These are phyloP conservation scores for Hermanozyma aechmeae DNA, from an alignment of 805 yeast genomes.

Conservation along the genomic window DNA sequence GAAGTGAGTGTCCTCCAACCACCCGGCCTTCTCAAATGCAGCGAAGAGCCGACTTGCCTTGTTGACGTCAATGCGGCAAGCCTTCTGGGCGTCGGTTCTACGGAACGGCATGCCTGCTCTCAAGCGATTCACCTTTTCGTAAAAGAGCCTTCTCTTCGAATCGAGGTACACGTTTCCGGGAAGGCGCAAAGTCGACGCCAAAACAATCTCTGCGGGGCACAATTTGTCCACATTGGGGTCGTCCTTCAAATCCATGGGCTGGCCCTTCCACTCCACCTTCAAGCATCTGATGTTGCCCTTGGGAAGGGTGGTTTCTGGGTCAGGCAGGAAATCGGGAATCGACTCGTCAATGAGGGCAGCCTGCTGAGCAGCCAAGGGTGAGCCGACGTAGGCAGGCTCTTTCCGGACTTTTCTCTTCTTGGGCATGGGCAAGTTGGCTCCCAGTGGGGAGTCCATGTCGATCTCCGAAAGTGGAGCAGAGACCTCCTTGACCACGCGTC, in stretches of 20 bases:
- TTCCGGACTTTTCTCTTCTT: slow-evolving; percentile 31
- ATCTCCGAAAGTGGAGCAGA: slow-evolving; percentile 3
- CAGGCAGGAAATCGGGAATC: slow-evolving; percentile 80
- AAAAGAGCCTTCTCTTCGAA: slow-evolving; percentile 54
- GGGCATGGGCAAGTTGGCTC: slow-evolving; percentile 15
- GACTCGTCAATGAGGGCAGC: slow-evolving; percentile 56
- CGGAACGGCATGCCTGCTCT: slow-evolving; percentile 71
- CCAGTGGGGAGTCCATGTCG: slow-evolving; percentile 7
- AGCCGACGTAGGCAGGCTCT: slow-evolving; percentile 16
- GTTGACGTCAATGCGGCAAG: slow-evolving; percentile 93
- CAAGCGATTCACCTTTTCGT: slow-evolving; percentile 76
- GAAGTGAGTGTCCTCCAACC: slow-evolving; percentile 76
- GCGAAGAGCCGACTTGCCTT: slow-evolving; percentile 88
- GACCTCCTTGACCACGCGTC: slow-evolving; percentile 40
- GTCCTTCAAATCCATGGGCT: slow-evolving; percentile 78
- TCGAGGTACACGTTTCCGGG: slow-evolving; percentile 79
- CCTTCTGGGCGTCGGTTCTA: slow-evolving; percentile 96
- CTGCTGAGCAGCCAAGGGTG: slow-evolving; percentile 32
- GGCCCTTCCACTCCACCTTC: slow-evolving; percentile 96
- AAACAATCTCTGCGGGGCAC: slow-evolving; percentile 84
- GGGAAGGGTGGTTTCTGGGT: slow-evolving; percentile 50
- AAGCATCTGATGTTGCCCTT: slow-evolving; percentile 55
- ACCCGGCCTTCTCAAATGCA: slow-evolving; percentile 84
- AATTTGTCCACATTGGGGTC: slow-evolving; percentile 69
- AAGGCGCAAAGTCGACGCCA: slow-evolving; percentile 83